phyloP scores from a whole-genome alignment of 148 eudicot genomes.

The Persicaria tinctoria region DNA sequence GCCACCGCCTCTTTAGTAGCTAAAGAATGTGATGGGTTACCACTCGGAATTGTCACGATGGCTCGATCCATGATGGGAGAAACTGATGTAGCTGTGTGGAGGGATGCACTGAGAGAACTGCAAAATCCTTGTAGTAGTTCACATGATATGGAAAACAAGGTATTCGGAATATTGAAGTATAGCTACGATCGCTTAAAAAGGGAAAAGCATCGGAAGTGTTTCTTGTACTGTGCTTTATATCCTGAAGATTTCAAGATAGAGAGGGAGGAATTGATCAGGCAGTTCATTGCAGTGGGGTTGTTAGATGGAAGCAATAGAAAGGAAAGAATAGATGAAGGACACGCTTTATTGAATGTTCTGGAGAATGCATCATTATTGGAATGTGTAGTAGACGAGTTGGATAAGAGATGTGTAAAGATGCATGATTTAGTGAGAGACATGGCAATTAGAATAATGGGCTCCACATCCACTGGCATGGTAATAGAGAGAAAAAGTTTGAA shows the following conservation, averaged over 20 bases:
- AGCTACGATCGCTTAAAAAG: not conserved
- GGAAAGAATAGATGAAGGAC: constrained; percentile 8
- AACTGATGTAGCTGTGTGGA: not conserved
- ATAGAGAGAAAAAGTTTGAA: not conserved
- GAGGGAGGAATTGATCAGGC: constrained; percentile 3
- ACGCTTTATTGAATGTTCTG: constrained; percentile 12
- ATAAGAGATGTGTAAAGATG: constrained; percentile 17
- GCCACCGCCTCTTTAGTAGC: too few species aligned
- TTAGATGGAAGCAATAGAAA: constrained; percentile 11
- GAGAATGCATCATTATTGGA: constrained; percentile 19
- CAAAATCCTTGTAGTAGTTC: not conserved
- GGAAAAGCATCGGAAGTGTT: not conserved
- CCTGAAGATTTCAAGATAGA: constrained; percentile 17
- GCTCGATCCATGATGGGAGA: not conserved
- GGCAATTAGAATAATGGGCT: constrained; percentile 16
- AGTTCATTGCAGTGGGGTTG: constrained; percentile 15
- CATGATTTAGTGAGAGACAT: constrained; percentile 28
- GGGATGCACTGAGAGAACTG: not conserved
- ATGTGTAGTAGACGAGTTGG: too few species aligned
- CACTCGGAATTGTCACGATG: too few species aligned
- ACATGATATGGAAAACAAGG: constrained; percentile 15
- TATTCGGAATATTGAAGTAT: constrained; percentile 2
- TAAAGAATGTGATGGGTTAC: too few species aligned
- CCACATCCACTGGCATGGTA: not conserved
- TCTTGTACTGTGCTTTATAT: constrained; percentile 17